phyloP scores from a whole-genome alignment of 2,329 filamentous ascomycete species.

The Ilyonectria robusta region DNA sequence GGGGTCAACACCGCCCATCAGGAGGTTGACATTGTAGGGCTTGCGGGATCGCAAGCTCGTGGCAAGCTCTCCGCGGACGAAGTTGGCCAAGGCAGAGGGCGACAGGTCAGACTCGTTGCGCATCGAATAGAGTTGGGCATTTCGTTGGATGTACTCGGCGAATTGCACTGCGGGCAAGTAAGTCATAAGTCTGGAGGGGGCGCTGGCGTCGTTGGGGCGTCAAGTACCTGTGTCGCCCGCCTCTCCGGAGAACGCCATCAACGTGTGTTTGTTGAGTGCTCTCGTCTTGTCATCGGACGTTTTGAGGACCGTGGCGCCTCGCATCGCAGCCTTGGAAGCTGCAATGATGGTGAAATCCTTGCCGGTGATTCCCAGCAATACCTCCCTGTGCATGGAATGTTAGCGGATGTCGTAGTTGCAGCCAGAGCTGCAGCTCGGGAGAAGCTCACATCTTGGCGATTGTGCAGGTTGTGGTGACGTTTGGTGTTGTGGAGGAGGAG shows the following conservation, averaged over 20 bases:
- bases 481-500: conserved; percentile 40
- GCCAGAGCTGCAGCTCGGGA: conserved; percentile 28
- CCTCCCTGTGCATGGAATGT: conserved; percentile 77
- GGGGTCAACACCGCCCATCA: conserved; percentile 93
- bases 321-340: conserved; percentile 97
- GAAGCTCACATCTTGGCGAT: conserved; percentile 46
- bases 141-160: conserved; percentile 98
- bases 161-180: conserved; percentile 84
- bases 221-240: conserved; percentile 89
- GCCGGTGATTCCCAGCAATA: conserved; percentile 96
- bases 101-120: conserved; percentile 95
- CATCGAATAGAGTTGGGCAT: conserved; percentile 98
- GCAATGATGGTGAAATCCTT: conserved; percentile 99
- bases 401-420: conserved; percentile 25
- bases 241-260: conserved; percentile 97
- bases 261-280: conserved; percentile 89
- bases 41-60: conserved; percentile 90
- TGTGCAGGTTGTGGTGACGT: conserved; percentile 32
- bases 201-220: conserved; percentile 5
- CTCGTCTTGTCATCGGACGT: conserved; percentile 96
- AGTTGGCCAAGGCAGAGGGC: conserved; percentile 89
- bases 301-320: conserved; percentile 96
- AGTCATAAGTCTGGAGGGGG: conserved; percentile 38
- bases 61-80: conserved; percentile 94
- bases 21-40: conserved; percentile 96